Evolutionary conservation across 2,329 filamentous ascomycete genomes (phyloP).

Genomic region (Elsinoe necatrix): DNA sequence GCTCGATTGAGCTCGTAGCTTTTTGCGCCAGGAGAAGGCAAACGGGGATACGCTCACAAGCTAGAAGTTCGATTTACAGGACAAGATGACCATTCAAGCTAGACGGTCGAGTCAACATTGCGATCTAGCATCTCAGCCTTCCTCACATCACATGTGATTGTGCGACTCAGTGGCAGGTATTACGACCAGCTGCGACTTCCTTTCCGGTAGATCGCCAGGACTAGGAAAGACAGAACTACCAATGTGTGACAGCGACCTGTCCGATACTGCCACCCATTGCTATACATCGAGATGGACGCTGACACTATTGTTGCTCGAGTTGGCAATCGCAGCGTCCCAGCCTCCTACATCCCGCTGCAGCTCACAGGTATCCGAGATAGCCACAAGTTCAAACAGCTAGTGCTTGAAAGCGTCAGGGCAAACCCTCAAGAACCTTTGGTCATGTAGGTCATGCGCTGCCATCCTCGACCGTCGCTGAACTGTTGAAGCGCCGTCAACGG

Average conservation of each 20-base stretch:
- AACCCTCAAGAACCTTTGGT: constrained; percentile 29
- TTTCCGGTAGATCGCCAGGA: too few relatives aligned
- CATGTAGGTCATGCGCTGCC: constrained; percentile 18
- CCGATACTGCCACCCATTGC: not conserved
- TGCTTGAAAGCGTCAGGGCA: constrained; percentile 27
- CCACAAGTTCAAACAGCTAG: constrained; percentile 25
- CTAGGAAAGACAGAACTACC: not conserved
- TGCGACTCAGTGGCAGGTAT: too few relatives aligned
- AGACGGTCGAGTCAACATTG: too few relatives aligned
- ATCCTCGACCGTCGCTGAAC: not conserved
- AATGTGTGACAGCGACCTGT: not conserved
- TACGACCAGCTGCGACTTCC: too few relatives aligned
- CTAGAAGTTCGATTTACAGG: too few relatives aligned
- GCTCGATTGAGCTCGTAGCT: not conserved
- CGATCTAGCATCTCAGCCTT: too few relatives aligned
- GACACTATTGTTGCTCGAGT: constrained; percentile 26
- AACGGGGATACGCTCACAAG: not conserved
- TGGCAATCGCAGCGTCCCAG: constrained; percentile 25
- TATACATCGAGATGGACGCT: constrained; percentile 14
- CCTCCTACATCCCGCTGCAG: constrained; percentile 25
- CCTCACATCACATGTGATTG: too few relatives aligned
- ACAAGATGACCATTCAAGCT: too few relatives aligned
- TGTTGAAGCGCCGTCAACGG: constrained; percentile 25
- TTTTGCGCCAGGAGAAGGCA: not conserved
- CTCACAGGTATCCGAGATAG: constrained; percentile 24